These are phyloP conservation scores for Penicillium sp. DNA, from an alignment of 2,329 filamentous ascomycete species.

Conservation along the genomic window DNA sequence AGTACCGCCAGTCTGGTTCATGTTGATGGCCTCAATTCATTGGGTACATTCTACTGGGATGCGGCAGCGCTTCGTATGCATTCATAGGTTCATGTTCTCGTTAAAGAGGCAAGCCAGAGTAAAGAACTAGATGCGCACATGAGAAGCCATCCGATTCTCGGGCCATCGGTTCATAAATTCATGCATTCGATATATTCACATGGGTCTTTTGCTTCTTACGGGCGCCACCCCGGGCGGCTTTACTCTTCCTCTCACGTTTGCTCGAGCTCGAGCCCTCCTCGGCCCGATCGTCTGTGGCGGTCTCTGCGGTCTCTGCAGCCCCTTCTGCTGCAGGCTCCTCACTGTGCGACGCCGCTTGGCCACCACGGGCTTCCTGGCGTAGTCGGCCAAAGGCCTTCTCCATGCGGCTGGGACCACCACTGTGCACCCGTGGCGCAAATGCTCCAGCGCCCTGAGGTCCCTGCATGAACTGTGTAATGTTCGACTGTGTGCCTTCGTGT, in stretches of 20 bases:
- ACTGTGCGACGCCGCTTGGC: not conserved
- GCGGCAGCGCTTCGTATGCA: not conserved
- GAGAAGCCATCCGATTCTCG: not conserved
- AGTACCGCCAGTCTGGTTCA: not conserved
- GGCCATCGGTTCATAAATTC: not conserved
- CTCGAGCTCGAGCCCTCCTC: constrained; percentile 7
- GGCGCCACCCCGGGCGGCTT: constrained; percentile 14
- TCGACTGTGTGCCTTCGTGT: constrained; percentile 88
- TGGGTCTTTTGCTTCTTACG: constrained; percentile 31
- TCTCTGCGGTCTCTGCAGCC: not conserved
- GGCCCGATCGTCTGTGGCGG: constrained; percentile 22
- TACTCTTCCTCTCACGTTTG: constrained; percentile 19
- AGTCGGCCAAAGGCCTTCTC: constrained; percentile 71
- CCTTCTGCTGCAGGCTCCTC: not conserved
- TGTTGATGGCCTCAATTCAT: not conserved
- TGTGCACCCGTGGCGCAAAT: constrained; percentile 69
- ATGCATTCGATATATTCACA: constrained; percentile 4
- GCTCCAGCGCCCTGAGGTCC: constrained; percentile 61
- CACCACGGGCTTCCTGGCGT: constrained; percentile 52
- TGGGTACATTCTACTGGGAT: not conserved
- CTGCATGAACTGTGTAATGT: constrained; percentile 91
- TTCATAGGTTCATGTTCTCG: not conserved
- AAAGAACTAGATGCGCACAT: not conserved
- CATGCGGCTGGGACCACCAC: constrained; percentile 70
- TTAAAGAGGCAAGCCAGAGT: not conserved